Evolutionary conservation across 352 stramenopile species (phyloP).

Genomic region (Globisporangium nodosum): DNA sequence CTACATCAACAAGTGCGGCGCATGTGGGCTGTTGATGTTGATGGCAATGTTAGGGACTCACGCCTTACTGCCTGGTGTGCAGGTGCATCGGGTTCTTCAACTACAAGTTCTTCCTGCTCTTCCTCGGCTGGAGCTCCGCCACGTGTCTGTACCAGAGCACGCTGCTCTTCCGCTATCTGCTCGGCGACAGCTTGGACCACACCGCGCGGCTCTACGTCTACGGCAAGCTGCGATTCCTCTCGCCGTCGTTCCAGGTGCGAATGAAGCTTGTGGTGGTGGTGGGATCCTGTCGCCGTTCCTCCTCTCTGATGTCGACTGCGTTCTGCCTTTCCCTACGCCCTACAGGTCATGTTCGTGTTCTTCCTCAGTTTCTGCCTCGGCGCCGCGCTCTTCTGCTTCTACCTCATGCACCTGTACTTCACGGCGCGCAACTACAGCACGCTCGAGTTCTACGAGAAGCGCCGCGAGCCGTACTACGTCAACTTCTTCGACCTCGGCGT

Average conservation of each 20-base stretch:
- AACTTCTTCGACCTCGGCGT: conserved; percentile 80
- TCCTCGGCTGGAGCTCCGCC: conserved; percentile 66
- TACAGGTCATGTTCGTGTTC: conserved; percentile 59
- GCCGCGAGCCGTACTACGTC: conserved; percentile 62
- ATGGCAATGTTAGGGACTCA: background rate
- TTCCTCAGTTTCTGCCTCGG: conserved; percentile 66
- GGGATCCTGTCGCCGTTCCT: no score
- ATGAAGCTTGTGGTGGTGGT: no score
- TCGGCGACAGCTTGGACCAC: conserved; percentile 49
- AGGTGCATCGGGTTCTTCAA: conserved; percentile 87
- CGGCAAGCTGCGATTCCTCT: conserved; percentile 44
- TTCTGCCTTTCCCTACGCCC: background rate
- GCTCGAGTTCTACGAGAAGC: conserved; percentile 87
- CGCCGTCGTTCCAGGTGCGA: conserved; percentile 54
- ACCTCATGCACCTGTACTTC: conserved; percentile 72
- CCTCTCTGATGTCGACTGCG: no score
- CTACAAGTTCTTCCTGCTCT: conserved; percentile 88
- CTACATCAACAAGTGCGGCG: conserved; percentile 83
- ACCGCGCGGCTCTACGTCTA: conserved; percentile 50
- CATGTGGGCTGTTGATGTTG: background rate
- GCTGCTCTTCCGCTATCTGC: conserved; percentile 59
- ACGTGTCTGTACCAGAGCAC: conserved; percentile 67
- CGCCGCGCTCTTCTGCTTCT: conserved; percentile 65
- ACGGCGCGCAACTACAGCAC: conserved; percentile 70
- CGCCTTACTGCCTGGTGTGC: background rate